A percentile compares a stretch with the other conserved stretches of the same genome.
These are phyloP conservation scores for Lactarius trivialis DNA, from an alignment of 768 basidiomycete species.

Conservation along the genomic window DNA sequence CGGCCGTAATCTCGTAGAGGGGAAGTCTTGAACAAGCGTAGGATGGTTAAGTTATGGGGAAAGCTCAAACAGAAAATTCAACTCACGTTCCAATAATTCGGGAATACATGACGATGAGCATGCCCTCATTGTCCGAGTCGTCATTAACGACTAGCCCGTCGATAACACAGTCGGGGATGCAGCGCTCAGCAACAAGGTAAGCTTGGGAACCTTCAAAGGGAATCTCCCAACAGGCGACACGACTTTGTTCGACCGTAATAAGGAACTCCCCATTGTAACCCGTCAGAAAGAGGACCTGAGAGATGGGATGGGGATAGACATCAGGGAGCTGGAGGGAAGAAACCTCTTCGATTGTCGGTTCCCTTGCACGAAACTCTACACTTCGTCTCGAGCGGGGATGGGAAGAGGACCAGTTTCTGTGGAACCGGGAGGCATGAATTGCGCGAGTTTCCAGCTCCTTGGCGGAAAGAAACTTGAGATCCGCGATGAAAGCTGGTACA, in stretches of 20 bases:
- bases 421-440: conserved; percentile 32
- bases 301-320: conserved; percentile 19
- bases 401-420: conserved; percentile 32
- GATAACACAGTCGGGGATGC: conserved; percentile 17
- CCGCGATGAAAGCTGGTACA: conserved; percentile 28
- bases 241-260: conserved; percentile 26
- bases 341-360: conserved; percentile 3
- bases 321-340: conserved; percentile 15
- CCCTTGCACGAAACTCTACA: conserved; percentile 26
- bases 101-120: conserved; percentile 25
- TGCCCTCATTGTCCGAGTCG: conserved; percentile 25
- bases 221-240: conserved; percentile 33
- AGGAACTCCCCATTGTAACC: conserved; percentile 30
- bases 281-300: conserved; percentile 29
- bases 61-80: neutral
- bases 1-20: conserved; percentile 14
- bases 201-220: conserved; percentile 31
- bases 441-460: conserved; percentile 32
- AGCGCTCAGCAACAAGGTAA: conserved; percentile 30
- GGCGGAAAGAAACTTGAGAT: conserved; percentile 29
- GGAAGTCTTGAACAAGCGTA: neutral
- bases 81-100: conserved; percentile 2
- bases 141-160: conserved; percentile 29
- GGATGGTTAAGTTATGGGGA: neutral
- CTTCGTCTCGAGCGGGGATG: conserved; percentile 24